Percentiles rank a stretch among this genome's conserved stretches.
These are phyloP conservation scores for Mucor ambiguus DNA, from an alignment of 371 early-diverging fungal species.

Conservation along the genomic window DNA sequence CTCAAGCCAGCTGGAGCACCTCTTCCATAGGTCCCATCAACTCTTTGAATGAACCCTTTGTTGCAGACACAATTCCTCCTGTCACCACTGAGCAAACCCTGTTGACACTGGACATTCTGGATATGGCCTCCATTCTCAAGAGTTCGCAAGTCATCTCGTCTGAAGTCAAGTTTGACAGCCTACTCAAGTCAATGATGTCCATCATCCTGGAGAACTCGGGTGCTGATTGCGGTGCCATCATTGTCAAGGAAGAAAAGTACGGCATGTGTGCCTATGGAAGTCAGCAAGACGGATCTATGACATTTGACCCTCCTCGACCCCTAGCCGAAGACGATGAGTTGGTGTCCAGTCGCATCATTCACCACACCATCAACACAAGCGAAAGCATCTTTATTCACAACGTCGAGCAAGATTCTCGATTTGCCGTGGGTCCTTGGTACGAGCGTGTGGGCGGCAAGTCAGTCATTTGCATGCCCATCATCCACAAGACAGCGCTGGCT, in stretches of 20 bases:
- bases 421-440: conserved; percentile 50
- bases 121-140: conserved; percentile 51
- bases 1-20: conserved; percentile 38
- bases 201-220: conserved; percentile 53
- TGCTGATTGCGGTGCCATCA: conserved; percentile 50
- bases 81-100: conserved; percentile 48
- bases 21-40: conserved; percentile 30
- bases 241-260: conserved; percentile 47
- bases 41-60: conserved; percentile 35
- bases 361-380: conserved; percentile 43
- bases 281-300: conserved; percentile 38
- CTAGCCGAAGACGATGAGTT: conserved; percentile 34
- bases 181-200: conserved; percentile 44
- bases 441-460: conserved; percentile 49
- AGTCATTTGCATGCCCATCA: conserved; percentile 60
- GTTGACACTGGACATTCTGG: conserved; percentile 45
- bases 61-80: conserved; percentile 38
- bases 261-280: conserved; percentile 47
- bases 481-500: conserved; percentile 50
- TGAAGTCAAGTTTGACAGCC: conserved; percentile 46
- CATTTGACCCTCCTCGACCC: conserved; percentile 46
- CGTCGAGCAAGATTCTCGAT: conserved; percentile 42
- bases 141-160: conserved; percentile 53
- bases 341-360: conserved; percentile 42
- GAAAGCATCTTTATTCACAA: conserved; percentile 48